A percentile compares a stretch with the other conserved stretches of the same genome.
phyloP scores from a whole-genome alignment of 805 yeast species.

The Monosporozyma yasuniensis region DNA sequence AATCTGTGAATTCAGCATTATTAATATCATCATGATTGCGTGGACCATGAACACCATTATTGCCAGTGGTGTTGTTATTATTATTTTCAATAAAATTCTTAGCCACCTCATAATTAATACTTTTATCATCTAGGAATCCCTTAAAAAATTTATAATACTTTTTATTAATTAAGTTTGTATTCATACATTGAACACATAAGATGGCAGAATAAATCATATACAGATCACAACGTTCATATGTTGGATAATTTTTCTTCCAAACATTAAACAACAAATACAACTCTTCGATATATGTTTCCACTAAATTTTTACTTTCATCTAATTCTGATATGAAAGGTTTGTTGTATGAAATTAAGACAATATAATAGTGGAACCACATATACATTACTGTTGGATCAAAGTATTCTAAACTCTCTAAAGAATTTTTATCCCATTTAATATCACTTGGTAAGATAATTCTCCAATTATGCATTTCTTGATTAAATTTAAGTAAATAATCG shows the following conservation, averaged over 20 bases:
- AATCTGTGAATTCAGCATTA: slow-evolving; percentile 15
- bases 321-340: slow-evolving; percentile 39
- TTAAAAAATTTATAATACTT: slow-evolving; percentile 11
- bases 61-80: slow-evolving; percentile 2
- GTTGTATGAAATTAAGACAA: slow-evolving; percentile 46
- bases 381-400: slow-evolving; percentile 42
- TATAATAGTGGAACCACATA: slow-evolving; percentile 45
- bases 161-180: slow-evolving; percentile 14
- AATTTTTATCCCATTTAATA: slow-evolving; percentile 36
- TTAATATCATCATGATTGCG: neutral
- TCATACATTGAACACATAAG: slow-evolving; percentile 24
- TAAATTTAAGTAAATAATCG: slow-evolving; percentile 34
- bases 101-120: slow-evolving; percentile 22
- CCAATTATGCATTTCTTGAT: slow-evolving; percentile 41
- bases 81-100: slow-evolving; percentile 20
- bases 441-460: slow-evolving; percentile 36
- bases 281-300: slow-evolving; percentile 22
- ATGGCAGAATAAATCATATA: slow-evolving; percentile 25
- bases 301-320: slow-evolving; percentile 13
- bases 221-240: slow-evolving; percentile 19
- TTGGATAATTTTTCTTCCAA: slow-evolving; percentile 15
- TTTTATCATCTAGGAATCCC: slow-evolving; percentile 15
- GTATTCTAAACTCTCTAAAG: slow-evolving; percentile 30
- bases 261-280: slow-evolving; percentile 12
- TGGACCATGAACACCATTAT: neutral